Base-by-base conservation (phyloP, 148 eudicot genomes). In the Diospyros kaki region DNA sequence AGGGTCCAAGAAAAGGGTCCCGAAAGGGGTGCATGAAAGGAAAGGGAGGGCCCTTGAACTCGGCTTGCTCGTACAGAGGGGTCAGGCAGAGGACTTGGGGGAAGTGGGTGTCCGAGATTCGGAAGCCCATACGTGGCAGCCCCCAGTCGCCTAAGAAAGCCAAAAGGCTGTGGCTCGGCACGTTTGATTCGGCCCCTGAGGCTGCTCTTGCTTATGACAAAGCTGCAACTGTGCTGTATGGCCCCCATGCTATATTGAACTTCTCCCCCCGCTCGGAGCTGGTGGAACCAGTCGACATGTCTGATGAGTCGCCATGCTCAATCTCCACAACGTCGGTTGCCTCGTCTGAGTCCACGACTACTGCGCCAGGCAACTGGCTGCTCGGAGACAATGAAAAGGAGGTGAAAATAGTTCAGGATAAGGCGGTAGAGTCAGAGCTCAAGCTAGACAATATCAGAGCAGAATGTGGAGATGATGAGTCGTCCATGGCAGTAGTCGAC, bases 51-150 rank as follows among this genome's bases (percentile, higher is more conserved):
- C 97, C 95, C 0, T 90, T 88, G 2, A 92, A 92, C 62, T 45
- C 86, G 0, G 76, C 68, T 0, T 83, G 85, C 75, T 77, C 73
- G 2, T 92, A 81, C 58, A 83, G 97, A 50, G 95, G 97, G 1
- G 97, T 92, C 14, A 82, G 97, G 66, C 97, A 92, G 80, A 84
- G 97, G 77, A 86, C 84, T 48, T 90, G 95, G 97, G 97, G 97
- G 6, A 90, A 89, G 81, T 92, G 97, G 97, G 97, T 90, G 53
- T 87, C 95, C 3, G 97, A 92, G 81, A 90, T 92, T 65, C 76
- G 97, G 18, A 86, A 88, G 74, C 94, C 97, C 0, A 72, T 38
- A 17, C 28, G 18, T 50, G 42, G 39, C 2, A 4, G 1, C 58
- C 9, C 10, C 41, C 71, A 67, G 52, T 48, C 0, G 2, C 5